Conservation (phyloP, 129 eudicot genomes). For the Pseudognaphalium luteoalbum region DNA sequence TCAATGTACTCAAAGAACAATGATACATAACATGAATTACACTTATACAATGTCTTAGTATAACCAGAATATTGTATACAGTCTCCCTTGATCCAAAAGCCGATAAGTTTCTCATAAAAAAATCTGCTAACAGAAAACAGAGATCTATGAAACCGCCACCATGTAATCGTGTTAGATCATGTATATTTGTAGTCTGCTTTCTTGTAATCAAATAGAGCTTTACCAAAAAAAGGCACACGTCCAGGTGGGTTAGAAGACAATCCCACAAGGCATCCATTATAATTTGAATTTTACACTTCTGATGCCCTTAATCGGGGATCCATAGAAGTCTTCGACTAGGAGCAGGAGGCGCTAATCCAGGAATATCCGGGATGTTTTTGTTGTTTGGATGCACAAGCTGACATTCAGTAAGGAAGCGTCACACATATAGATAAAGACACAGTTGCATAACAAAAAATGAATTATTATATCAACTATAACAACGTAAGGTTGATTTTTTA, state of each 20-base stretch:
- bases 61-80: constrained; percentile 23
- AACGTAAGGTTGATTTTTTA: no score
- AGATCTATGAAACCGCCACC: not conserved
- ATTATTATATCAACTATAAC: not conserved
- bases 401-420: not conserved
- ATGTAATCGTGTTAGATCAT: not conserved
- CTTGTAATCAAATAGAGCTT: constrained; percentile 5
- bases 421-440: not conserved
- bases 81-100: constrained; percentile 29
- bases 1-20: constrained; percentile 27
- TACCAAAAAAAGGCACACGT: constrained; percentile 11
- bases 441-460: not conserved
- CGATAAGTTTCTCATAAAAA: constrained; percentile 29
- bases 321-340: constrained; percentile 69
- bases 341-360: constrained; percentile 94
- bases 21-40: constrained; percentile 22
- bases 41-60: constrained; percentile 28
- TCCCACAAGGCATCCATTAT: constrained; percentile 9
- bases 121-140: constrained; percentile 13
- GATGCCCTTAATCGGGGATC: constrained; percentile 36
- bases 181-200: constrained; percentile 15
- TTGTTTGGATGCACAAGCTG: constrained; percentile 85
- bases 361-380: constrained; percentile 78
- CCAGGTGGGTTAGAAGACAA: not conserved
- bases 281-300: constrained; percentile 13